Conservation (phyloP, 257 asterid genomes). For the Fraxinus anomala region DNA sequence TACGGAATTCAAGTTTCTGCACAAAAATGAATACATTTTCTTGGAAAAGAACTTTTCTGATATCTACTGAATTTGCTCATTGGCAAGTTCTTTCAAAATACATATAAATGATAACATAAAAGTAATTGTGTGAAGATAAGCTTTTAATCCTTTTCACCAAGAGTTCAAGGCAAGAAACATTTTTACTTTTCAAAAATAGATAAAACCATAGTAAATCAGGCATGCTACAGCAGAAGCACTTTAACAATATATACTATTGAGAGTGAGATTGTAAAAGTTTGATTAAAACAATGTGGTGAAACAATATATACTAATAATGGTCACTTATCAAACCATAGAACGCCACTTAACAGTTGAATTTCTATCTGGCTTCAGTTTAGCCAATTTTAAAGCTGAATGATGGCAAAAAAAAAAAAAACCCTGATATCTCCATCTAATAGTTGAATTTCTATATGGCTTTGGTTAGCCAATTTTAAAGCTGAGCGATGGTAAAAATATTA, state of each 20-base stretch:
- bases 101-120: not conserved
- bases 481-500: too few species aligned
- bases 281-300: not conserved
- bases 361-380: not conserved
- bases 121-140: too few species aligned
- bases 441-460: too few species aligned
- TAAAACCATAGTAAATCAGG: not conserved
- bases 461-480: too few species aligned
- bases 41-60: not conserved
- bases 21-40: not conserved
- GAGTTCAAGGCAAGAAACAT: not conserved
- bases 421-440: too few species aligned
- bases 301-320: not conserved
- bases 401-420: not conserved
- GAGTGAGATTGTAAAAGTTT: conserved; percentile 1
- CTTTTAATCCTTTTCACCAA: not conserved
- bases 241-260: not conserved
- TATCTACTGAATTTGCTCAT: not conserved
- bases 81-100: not conserved
- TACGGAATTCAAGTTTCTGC: not conserved
- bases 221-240: not conserved
- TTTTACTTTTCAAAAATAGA: not conserved
- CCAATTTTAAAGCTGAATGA: not conserved
- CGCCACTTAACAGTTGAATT: not conserved
- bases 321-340: conserved; percentile 8